phyloP scores from a whole-genome alignment of 2,329 filamentous ascomycete genomes.

The Epichloe coenophiala region DNA sequence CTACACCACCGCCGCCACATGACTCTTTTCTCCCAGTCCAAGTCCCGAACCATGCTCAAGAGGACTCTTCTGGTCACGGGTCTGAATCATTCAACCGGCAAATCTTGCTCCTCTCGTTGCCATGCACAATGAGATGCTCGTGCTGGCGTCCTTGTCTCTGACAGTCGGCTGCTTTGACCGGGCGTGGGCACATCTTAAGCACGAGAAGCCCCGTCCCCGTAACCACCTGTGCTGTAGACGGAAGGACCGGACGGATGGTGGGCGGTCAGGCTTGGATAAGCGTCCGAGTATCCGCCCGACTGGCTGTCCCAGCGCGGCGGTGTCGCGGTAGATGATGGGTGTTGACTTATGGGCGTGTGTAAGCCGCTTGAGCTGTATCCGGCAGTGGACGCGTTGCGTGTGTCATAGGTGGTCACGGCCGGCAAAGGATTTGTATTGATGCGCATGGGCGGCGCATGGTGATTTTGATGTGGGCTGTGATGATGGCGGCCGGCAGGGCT shows the following conservation, averaged over 20 bases:
- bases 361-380: slow-evolving; percentile 27
- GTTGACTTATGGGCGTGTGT: slow-evolving; percentile 26
- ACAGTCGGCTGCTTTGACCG: too few relatives aligned
- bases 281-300: slow-evolving; percentile 24
- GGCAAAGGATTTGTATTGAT: slow-evolving; percentile 25
- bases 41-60: neutral
- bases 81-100: too few relatives aligned
- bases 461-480: slow-evolving; percentile 19
- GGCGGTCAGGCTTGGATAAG: slow-evolving; percentile 24
- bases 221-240: slow-evolving; percentile 29
- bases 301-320: slow-evolving; percentile 28
- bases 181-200: slow-evolving; percentile 14
- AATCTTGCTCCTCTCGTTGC: too few relatives aligned
- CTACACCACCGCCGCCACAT: too few relatives aligned
- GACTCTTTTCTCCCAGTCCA: neutral
- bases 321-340: slow-evolving; percentile 23
- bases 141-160: too few relatives aligned
- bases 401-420: slow-evolving; percentile 26
- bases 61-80: neutral
- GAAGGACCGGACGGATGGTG: slow-evolving; percentile 21
- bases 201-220: slow-evolving; percentile 28
- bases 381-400: slow-evolving; percentile 15
- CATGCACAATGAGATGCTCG: too few relatives aligned
- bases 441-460: slow-evolving; percentile 19
- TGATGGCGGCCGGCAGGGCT: slow-evolving; percentile 22